These are phyloP conservation scores for Sugiyamaella neomexicana DNA, from an alignment of 1,139 yeast genomes.

Conservation along the genomic window DNA sequence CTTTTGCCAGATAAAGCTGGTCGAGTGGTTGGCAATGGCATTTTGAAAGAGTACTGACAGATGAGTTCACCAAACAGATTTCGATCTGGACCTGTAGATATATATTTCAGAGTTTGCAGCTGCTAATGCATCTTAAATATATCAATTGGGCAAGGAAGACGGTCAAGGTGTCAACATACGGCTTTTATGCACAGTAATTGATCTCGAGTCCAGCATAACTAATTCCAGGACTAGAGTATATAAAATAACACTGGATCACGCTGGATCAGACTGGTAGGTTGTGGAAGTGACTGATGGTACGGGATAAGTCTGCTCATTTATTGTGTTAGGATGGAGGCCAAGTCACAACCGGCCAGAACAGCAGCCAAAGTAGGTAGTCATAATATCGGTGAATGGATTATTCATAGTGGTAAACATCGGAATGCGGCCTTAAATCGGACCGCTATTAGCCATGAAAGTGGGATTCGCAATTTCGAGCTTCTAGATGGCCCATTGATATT, in stretches of 20 bases:
- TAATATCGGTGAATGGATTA: constrained; percentile 6
- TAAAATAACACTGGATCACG: too few relatives aligned
- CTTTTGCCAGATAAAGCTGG: not conserved
- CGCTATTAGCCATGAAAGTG: not conserved
- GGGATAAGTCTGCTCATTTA: not conserved
- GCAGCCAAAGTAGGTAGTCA: constrained; percentile 1
- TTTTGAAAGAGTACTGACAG: not conserved
- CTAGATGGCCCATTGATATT: constrained; percentile 40
- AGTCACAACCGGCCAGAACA: not conserved
- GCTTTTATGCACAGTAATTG: not conserved
- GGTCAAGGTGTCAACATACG: not conserved
- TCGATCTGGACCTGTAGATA: too few relatives aligned
- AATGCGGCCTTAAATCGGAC: not conserved
- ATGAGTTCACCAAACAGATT: too few relatives aligned
- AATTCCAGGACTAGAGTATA: not conserved
- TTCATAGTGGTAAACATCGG: constrained; percentile 1
- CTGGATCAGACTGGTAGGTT: too few relatives aligned
- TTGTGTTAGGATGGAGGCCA: not conserved
- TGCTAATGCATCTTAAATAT: not conserved
- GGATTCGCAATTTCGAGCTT: constrained; percentile 18
- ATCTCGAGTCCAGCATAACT: not conserved
- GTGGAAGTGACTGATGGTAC: too few relatives aligned
- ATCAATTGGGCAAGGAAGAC: not conserved
- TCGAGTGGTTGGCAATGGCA: not conserved
- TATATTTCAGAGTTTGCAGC: not conserved